Conservation (phyloP, 495 filamentous ascomycete species). For the Daldinia loculata region DNA sequence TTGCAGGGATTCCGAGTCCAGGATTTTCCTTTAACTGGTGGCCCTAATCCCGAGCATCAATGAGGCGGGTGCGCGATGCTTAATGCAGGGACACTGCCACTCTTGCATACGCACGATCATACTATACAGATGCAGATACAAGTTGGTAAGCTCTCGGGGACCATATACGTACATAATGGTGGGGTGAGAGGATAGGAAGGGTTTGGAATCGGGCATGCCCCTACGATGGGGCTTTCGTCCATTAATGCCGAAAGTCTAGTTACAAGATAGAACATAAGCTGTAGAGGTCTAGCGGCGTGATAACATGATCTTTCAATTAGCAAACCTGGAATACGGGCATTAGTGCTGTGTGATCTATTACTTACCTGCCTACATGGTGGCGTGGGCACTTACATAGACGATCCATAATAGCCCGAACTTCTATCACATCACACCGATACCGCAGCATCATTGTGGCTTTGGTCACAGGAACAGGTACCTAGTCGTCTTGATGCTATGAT, state of each 20-base stretch:
- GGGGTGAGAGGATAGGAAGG: background rate
- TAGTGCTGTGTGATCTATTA: constrained; percentile 11
- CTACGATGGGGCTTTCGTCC: background rate
- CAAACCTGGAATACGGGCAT: background rate
- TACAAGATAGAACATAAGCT: background rate
- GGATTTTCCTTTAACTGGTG: constrained; percentile 22
- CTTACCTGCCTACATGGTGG: background rate
- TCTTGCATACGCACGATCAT: constrained; percentile 13
- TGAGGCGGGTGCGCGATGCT: constrained; percentile 32
- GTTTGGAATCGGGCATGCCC: background rate
- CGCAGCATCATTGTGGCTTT: background rate
- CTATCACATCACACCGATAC: constrained; percentile 28
- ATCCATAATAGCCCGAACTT: constrained; percentile 8
- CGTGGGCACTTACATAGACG: constrained; percentile 5
- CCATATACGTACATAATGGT: background rate
- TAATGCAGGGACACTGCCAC: constrained; percentile 33
- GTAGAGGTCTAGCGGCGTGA: constrained; percentile 19
- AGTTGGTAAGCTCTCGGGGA: too few species aligned
- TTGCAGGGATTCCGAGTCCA: constrained; percentile 13
- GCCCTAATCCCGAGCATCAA: constrained; percentile 16
- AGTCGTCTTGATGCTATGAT: constrained; percentile 3
- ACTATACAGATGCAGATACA: background rate
- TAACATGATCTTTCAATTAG: background rate
- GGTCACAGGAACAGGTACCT: background rate
- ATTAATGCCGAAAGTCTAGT: background rate